Evolutionary conservation across 495 filamentous ascomycete species (phyloP), one percentile per base, ranked within the genome.

Genomic region (Polyplosphaeria fusca): DNA sequence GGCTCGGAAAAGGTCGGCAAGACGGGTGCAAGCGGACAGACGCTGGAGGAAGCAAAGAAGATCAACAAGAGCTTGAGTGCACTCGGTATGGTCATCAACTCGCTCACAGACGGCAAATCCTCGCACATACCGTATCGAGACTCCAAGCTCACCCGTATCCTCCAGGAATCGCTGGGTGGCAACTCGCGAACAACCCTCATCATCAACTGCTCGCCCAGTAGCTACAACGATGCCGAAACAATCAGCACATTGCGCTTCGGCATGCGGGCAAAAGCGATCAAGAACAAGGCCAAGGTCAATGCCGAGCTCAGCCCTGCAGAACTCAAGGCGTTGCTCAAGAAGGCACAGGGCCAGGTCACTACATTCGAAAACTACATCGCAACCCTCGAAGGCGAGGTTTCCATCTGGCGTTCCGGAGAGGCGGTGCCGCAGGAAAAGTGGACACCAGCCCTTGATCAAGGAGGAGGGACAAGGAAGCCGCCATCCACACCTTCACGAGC

Each of bases 251-350:
- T 98, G 41, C 83, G 92, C 25, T 98, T 98, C 70, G 93, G 93
- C 79, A 92, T 96, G 70, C 79, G 93, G 64, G 93, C 93, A 37
- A 98, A 98, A 79, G 86, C 91, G 0, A 98, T 98, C 73, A 96
- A 98, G 85, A 97, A 98, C 76, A 97, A 96, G 78, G 93, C 93
- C 68, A 97, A 96, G 88, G 86, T 98, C 77, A 98, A 98, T 70
- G 91, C 91, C 38, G 93, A 98, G 69, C 80, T 97, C 60, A 96
- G 92, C 67, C 93, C 93, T 11, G 83, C 88, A 5, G 94, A 98
- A 69, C 79, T 98, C 76, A 97, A 97, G 76, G 78, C 83, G 51
- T 77, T 95, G 66, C 80, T 98, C 64, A 89, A 86, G 71, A 96
- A 95, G 73, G 88, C 91, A 22, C 92, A 96, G 70, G 82, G 77